A percentile compares a stretch with the other conserved stretches of the same genome.
Conservation (phyloP, 441 rosid species). For the Adansonia rubrostipa region DNA sequence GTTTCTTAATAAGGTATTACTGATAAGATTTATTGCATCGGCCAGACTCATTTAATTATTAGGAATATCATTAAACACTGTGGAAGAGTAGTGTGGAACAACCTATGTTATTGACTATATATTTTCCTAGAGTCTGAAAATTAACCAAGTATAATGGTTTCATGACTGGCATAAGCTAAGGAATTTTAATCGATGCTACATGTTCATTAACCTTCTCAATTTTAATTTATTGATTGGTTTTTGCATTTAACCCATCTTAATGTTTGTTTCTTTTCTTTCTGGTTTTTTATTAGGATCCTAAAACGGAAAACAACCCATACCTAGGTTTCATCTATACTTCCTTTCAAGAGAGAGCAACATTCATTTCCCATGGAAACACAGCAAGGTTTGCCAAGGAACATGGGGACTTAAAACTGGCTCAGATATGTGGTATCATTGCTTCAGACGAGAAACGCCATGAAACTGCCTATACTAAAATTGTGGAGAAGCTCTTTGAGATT, state of each 20-base stretch:
- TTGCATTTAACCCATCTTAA: not conserved
- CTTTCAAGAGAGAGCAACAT: constrained; percentile 54
- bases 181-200: not conserved
- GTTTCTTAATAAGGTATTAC: not conserved
- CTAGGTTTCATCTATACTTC: constrained; percentile 60
- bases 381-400: constrained; percentile 46
- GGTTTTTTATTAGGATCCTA: constrained; percentile 45
- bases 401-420: constrained; percentile 51
- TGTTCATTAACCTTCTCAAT: not conserved
- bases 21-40: not conserved
- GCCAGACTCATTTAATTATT: not conserved
- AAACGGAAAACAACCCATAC: constrained; percentile 58
- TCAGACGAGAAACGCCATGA: constrained; percentile 64
- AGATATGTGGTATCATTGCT: constrained; percentile 57
- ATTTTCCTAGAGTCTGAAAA: not conserved
- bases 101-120: not conserved
- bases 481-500: constrained; percentile 54
- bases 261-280: not conserved
- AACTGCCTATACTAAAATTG: constrained; percentile 8
- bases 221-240: not conserved
- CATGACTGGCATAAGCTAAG: not conserved
- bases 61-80: not conserved
- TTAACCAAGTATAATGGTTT: not conserved
- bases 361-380: constrained; percentile 49
- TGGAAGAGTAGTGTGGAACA: not conserved